Evolutionary conservation across 768 basidiomycete species (phyloP).

Genomic region (Rhizopogon salebrosus): DNA sequence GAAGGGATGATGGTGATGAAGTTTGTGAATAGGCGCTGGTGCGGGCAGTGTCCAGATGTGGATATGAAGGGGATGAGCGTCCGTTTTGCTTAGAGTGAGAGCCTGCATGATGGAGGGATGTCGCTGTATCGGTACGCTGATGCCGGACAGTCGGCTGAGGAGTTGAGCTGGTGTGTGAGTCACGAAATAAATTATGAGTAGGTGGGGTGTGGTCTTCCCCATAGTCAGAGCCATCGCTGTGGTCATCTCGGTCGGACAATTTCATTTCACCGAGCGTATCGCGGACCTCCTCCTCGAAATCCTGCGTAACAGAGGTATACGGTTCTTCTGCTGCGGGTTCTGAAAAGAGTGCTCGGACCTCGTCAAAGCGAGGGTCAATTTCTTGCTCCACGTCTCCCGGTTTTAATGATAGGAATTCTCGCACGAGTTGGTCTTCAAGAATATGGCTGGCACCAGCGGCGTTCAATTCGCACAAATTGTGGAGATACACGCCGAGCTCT

Average conservation of each 20-base stretch:
- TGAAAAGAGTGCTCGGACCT: constrained; percentile 51
- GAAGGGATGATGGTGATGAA: constrained; percentile 44
- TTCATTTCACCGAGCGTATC: constrained; percentile 45
- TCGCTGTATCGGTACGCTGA: constrained; percentile 43
- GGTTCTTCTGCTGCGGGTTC: constrained; percentile 28
- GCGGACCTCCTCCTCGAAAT: constrained; percentile 39
- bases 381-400: constrained; percentile 81
- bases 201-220: constrained; percentile 40
- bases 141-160: constrained; percentile 27
- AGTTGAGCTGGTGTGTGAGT: constrained; percentile 19
- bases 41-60: constrained; percentile 17
- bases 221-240: constrained; percentile 64
- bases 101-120: constrained; percentile 34
- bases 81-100: constrained; percentile 27
- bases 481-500: constrained; percentile 88
- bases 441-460: constrained; percentile 68
- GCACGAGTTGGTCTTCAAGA: constrained; percentile 72
- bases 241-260: constrained; percentile 41
- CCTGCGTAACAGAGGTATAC: constrained; percentile 24
- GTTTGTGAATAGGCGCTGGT: constrained; percentile 24
- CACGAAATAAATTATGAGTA: constrained; percentile 26
- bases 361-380: constrained; percentile 51
- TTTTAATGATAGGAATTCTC: constrained; percentile 78
- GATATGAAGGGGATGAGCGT: constrained; percentile 27
- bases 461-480: constrained; percentile 70